phyloP scores from a whole-genome alignment of 257 asterid species.

The Dorcoceras hygrometricum region DNA sequence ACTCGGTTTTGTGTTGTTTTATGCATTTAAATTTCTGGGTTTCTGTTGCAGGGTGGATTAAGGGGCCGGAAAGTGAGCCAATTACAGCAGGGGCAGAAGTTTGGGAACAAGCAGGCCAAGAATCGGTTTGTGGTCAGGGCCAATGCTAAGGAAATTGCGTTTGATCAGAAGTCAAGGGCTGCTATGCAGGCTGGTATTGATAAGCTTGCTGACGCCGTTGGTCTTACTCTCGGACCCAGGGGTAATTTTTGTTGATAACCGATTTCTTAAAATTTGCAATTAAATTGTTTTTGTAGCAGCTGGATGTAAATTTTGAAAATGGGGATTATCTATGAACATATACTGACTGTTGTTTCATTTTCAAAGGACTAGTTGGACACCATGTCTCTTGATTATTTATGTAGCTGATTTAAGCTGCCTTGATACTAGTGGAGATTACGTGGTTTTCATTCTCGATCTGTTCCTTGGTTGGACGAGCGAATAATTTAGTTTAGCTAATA shows the following conservation, averaged over 20 bases:
- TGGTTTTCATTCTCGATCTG: neutral
- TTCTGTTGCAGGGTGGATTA: conserved; percentile 48
- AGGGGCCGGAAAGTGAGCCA: conserved; percentile 57
- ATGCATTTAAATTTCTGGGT: neutral
- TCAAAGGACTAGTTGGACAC: no score
- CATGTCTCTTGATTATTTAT: neutral
- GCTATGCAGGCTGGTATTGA: conserved; percentile 95
- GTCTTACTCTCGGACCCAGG: conserved; percentile 95
- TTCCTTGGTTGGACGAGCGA: neutral
- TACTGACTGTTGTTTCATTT: neutral
- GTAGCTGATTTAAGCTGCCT: neutral
- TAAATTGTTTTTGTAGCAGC: neutral
- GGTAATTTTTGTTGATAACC: conserved; percentile 37
- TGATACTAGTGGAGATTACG: no score
- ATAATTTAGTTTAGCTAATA: no score
- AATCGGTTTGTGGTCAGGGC: conserved; percentile 77
- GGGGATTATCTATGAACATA: neutral
- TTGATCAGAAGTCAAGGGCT: conserved; percentile 83
- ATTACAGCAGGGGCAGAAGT: conserved; percentile 63
- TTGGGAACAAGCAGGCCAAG: conserved; percentile 44
- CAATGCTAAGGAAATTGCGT: conserved; percentile 83
- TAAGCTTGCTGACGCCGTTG: conserved; percentile 93
- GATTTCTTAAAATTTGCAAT: neutral
- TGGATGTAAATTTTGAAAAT: neutral
- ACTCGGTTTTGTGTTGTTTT: conserved; percentile 5